Percentiles rank a stretch among this genome's conserved stretches.
Conservation (phyloP, 495 filamentous ascomycete genomes). For the Aspergillus coremiiformis region DNA sequence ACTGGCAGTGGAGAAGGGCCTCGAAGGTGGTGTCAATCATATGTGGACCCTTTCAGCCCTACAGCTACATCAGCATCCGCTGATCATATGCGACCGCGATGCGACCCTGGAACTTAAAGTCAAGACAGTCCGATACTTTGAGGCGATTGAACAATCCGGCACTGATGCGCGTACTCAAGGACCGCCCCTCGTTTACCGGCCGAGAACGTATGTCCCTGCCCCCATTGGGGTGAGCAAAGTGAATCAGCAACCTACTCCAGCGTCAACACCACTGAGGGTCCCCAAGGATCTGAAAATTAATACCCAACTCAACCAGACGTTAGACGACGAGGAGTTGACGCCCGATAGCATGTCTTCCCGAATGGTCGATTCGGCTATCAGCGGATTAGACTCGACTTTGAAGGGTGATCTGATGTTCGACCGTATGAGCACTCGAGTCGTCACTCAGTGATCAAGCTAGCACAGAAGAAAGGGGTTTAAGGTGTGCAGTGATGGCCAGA, state of each 20-base stretch:
- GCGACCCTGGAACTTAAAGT: constrained; percentile 77
- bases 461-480: background rate
- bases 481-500: background rate
- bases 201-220: constrained; percentile 33
- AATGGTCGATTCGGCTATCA: constrained; percentile 47
- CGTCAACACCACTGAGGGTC: constrained; percentile 25
- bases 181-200: constrained; percentile 38
- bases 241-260: constrained; percentile 22
- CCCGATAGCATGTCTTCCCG: constrained; percentile 65
- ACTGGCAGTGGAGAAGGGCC: constrained; percentile 69
- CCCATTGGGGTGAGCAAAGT: constrained; percentile 23
- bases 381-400: constrained; percentile 33
- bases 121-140: constrained; percentile 68
- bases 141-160: constrained; percentile 58
- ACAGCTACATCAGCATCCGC: constrained; percentile 70
- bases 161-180: constrained; percentile 52
- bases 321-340: constrained; percentile 49
- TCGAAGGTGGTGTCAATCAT: constrained; percentile 77
- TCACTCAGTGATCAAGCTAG: constrained; percentile 18
- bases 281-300: constrained; percentile 41
- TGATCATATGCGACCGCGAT: constrained; percentile 81
- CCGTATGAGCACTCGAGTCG: constrained; percentile 35
- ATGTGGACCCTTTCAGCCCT: constrained; percentile 83
- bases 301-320: constrained; percentile 31
- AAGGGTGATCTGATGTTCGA: constrained; percentile 38